phyloP scores from a whole-genome alignment of 2,329 filamentous ascomycete genomes.

The Paracorniculantispora psalliotae region DNA sequence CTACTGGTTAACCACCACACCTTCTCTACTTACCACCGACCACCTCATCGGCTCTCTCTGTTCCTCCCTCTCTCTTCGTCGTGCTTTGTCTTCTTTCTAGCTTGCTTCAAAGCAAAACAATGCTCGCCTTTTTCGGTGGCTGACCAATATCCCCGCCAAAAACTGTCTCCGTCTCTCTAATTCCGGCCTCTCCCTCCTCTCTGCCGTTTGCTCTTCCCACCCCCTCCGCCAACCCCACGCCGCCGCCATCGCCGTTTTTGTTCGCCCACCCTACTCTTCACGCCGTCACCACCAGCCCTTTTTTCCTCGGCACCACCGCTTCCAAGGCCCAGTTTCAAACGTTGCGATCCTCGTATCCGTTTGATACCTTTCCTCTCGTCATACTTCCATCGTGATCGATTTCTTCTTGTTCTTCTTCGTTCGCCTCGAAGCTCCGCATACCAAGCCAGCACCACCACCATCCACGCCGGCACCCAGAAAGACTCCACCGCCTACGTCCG shows the following conservation, averaged over 20 bases:
- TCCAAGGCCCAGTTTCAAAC: not conserved
- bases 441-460: not conserved
- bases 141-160: not conserved
- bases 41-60: too few species aligned
- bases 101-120: too few species aligned
- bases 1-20: too few species aligned
- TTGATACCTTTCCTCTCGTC: too few species aligned
- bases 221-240: conserved; percentile 9
- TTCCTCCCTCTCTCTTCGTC: too few species aligned
- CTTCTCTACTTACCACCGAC: too few species aligned
- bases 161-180: not conserved
- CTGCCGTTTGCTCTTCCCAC: not conserved
- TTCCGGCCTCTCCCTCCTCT: not conserved
- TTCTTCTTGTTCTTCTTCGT: not conserved
- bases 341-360: not conserved
- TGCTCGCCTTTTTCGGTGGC: too few species aligned
- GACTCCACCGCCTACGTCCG: not conserved
- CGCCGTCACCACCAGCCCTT: not conserved
- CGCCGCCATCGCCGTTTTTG: conserved; percentile 11
- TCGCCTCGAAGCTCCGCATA: not conserved
- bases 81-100: too few species aligned
- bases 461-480: not conserved
- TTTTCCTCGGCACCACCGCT: not conserved
- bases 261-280: not conserved
- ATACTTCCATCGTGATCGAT: too few species aligned